Conservation (phyloP, 2,329 filamentous ascomycete species). For the Diaporthe vaccinii region DNA sequence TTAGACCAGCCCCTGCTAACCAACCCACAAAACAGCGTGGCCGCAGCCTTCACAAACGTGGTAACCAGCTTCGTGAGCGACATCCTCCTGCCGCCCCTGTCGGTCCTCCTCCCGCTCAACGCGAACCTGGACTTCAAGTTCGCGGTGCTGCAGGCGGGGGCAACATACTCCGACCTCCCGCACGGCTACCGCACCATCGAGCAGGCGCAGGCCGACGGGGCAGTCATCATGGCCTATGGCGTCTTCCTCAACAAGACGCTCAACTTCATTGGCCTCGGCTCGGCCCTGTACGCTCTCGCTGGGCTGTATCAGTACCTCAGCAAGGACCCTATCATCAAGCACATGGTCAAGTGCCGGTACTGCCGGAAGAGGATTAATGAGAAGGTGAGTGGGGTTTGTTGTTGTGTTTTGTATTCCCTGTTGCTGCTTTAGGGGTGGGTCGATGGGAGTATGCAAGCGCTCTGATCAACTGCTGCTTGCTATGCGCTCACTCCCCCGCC, state of each 20-base stretch:
- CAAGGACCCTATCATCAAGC: conserved; percentile 79
- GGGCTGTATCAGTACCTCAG: conserved; percentile 72
- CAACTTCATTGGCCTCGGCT: conserved; percentile 75
- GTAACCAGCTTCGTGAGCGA: conserved; percentile 81
- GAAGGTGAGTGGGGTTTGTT: conserved; percentile 60
- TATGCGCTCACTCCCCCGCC: background rate
- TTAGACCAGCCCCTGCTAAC: background rate
- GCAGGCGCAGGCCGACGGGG: conserved; percentile 78
- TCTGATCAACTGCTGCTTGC: background rate
- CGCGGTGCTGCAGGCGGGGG: conserved; percentile 71
- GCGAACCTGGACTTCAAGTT: conserved; percentile 83
- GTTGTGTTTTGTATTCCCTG: background rate
- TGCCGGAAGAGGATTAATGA: conserved; percentile 74
- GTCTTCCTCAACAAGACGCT: conserved; percentile 74
- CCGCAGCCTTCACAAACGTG: conserved; percentile 77
- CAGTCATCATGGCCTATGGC: conserved; percentile 74
- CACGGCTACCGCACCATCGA: conserved; percentile 78
- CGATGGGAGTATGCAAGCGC: background rate
- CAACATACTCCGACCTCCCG: conserved; percentile 60
- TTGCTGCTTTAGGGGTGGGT: background rate
- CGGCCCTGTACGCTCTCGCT: conserved; percentile 75
- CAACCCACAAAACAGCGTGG: conserved; percentile 63
- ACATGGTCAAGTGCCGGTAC: conserved; percentile 76
- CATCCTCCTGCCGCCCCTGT: conserved; percentile 77
- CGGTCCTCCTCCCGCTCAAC: conserved; percentile 76